Evolutionary conservation across 2,329 filamentous ascomycete genomes (phyloP).

Genomic region (Pestalotiopsis sp.): DNA sequence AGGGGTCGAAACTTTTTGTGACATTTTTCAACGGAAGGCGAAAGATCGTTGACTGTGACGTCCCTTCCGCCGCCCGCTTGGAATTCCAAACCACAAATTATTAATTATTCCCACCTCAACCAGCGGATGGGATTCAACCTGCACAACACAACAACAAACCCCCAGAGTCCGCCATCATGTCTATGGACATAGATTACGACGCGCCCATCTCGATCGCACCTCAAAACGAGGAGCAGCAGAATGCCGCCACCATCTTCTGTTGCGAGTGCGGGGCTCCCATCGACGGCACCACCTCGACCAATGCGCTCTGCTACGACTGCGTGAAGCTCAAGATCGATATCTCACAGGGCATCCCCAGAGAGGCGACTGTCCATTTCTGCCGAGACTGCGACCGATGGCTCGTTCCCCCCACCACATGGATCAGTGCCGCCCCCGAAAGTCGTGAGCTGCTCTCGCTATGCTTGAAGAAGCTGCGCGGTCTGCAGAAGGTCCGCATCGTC

Average conservation of each 20-base stretch:
- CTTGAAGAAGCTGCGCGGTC: conserved; percentile 81
- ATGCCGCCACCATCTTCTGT: conserved; percentile 74
- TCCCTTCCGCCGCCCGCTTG: background rate
- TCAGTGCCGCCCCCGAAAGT: conserved; percentile 83
- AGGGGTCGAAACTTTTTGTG: conserved; percentile 13
- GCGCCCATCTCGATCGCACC: conserved; percentile 13
- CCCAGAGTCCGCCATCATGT: background rate
- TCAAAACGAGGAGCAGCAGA: background rate
- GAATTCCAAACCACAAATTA: background rate
- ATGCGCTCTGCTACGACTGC: conserved; percentile 94
- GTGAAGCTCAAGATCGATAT: conserved; percentile 94
- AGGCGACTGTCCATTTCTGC: conserved; percentile 89
- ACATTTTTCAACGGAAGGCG: conserved; percentile 4
- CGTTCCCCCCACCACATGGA: conserved; percentile 83
- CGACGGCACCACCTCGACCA: conserved; percentile 83
- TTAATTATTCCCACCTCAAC: background rate
- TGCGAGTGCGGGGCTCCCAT: conserved; percentile 97
- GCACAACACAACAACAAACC: background rate
- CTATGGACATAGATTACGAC: conserved; percentile 13
- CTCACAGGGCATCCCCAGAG: conserved; percentile 86
- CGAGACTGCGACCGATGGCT: conserved; percentile 94
- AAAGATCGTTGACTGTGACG: conserved; percentile 4
- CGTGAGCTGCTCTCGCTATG: conserved; percentile 92
- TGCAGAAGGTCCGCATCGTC: conserved; percentile 90
- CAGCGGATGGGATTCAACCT: background rate